phyloP scores from a whole-genome alignment of 768 basidiomycete genomes.

The Amanita exitialis region DNA sequence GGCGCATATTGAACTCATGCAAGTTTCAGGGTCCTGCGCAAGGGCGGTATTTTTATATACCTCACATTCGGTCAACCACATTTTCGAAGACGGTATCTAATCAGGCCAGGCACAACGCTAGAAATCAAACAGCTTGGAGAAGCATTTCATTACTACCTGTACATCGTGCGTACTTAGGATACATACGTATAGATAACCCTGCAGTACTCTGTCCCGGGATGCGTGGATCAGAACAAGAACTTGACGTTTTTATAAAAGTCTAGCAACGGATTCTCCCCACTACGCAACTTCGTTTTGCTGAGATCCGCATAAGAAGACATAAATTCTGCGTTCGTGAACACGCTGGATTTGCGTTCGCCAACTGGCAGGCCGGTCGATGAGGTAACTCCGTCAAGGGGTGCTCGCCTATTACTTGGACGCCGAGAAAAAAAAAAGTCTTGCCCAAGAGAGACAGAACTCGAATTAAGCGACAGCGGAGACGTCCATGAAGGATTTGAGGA shows the following conservation, averaged over 20 bases:
- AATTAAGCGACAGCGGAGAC: constrained; percentile 41
- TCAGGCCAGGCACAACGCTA: constrained; percentile 42
- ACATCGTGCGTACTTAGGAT: constrained; percentile 42
- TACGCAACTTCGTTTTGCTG: constrained; percentile 56
- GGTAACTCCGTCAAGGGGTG: constrained; percentile 58
- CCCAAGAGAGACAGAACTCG: constrained; percentile 42
- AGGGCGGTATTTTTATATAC: constrained; percentile 58
- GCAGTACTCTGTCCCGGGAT: neutral
- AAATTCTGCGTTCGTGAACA: constrained; percentile 86
- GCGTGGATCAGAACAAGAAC: constrained; percentile 58
- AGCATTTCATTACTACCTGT: constrained; percentile 77
- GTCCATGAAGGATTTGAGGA: constrained; percentile 13
- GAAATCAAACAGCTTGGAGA: constrained; percentile 68
- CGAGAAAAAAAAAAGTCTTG: constrained; percentile 67
- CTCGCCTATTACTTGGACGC: constrained; percentile 43
- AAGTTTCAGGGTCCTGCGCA: constrained; percentile 48
- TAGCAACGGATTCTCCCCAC: constrained; percentile 83
- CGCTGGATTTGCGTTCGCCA: constrained; percentile 71
- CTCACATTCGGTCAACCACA: constrained; percentile 88
- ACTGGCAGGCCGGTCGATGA: constrained; percentile 72
- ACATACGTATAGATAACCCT: neutral
- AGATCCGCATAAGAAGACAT: constrained; percentile 78
- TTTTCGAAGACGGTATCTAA: constrained; percentile 66
- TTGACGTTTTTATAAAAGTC: constrained; percentile 92
- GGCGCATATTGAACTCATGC: neutral